phyloP scores from a whole-genome alignment of 2,329 filamentous ascomycete genomes.

The Salinomyces thailandicus region DNA sequence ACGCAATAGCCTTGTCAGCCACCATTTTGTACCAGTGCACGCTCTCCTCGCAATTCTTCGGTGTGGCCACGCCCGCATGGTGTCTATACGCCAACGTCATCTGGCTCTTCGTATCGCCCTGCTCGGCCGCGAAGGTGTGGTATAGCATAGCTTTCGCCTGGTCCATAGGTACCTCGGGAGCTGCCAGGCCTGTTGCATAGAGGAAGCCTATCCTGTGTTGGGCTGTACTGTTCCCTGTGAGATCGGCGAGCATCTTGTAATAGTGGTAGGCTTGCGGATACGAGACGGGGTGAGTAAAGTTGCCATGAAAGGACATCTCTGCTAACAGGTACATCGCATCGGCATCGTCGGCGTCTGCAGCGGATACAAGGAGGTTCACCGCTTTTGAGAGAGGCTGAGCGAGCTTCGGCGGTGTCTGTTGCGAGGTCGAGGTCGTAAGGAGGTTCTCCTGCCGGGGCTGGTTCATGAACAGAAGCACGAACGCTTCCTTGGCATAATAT shows the following conservation, averaged over 20 bases:
- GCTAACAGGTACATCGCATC: slow-evolving; percentile 85
- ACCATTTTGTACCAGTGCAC: slow-evolving; percentile 85
- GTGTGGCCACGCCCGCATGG: slow-evolving; percentile 72
- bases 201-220: slow-evolving; percentile 94
- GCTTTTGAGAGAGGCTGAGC: slow-evolving; percentile 46
- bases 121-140: slow-evolving; percentile 83
- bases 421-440: slow-evolving; percentile 27
- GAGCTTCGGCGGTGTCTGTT: slow-evolving; percentile 32
- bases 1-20: slow-evolving; percentile 82
- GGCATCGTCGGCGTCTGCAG: slow-evolving; percentile 48
- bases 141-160: slow-evolving; percentile 89
- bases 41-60: slow-evolving; percentile 75
- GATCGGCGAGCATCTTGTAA: slow-evolving; percentile 66
- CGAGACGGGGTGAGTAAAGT: slow-evolving; percentile 76
- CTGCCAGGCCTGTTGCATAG: slow-evolving; percentile 78
- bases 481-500: slow-evolving; percentile 53
- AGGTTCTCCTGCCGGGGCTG: slow-evolving; percentile 40
- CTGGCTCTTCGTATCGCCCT: slow-evolving; percentile 72
- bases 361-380: slow-evolving; percentile 48
- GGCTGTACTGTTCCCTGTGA: slow-evolving; percentile 79
- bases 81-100: slow-evolving; percentile 90
- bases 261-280: slow-evolving; percentile 68
- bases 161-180: slow-evolving; percentile 66
- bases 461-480: slow-evolving; percentile 56
- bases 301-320: slow-evolving; percentile 94